Conservation (phyloP, 164 flowering plant species). For the Piper longum region DNA sequence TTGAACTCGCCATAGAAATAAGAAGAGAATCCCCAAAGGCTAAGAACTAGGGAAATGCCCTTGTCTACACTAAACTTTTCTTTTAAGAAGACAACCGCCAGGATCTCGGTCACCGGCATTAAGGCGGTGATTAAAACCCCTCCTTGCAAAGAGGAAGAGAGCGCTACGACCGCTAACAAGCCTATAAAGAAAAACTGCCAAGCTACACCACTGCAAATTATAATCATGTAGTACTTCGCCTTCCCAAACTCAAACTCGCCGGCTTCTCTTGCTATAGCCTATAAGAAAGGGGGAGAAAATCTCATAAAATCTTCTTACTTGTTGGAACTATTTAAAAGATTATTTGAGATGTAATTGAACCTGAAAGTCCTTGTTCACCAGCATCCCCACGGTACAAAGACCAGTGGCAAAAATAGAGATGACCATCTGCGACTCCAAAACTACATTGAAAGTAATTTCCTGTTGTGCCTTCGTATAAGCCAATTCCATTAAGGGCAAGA, state of each 20-base stretch:
- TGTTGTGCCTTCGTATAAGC: neutral
- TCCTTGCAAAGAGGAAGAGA: slow-evolving; percentile 8
- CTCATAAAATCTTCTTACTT: neutral
- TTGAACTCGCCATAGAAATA: too few species aligned
- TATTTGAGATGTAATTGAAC: neutral
- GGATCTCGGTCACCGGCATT: slow-evolving; percentile 8
- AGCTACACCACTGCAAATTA: slow-evolving; percentile 2
- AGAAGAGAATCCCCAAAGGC: too few species aligned
- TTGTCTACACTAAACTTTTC: neutral
- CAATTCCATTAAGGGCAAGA: neutral
- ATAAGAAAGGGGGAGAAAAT: neutral
- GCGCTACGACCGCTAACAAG: slow-evolving; percentile 10
- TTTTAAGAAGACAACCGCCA: slow-evolving; percentile 12
- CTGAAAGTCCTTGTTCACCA: neutral
- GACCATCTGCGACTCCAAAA: too few species aligned
- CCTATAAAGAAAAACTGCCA: slow-evolving; percentile 7
- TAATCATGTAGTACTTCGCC: slow-evolving; percentile 10
- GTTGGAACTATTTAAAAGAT: neutral
- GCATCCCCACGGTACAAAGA: slow-evolving; percentile 2
- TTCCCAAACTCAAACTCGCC: slow-evolving; percentile 9
- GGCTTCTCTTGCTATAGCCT: slow-evolving; percentile 16
- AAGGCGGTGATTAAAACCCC: slow-evolving; percentile 6
- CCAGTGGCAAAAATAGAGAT: neutral
- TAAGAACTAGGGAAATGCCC: too few species aligned
- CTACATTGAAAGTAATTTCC: neutral